Percentiles rank a stretch among this genome's conserved stretches.
phyloP scores from a whole-genome alignment of 1,284 basidiomycete species.

The Puccinia horiana region DNA sequence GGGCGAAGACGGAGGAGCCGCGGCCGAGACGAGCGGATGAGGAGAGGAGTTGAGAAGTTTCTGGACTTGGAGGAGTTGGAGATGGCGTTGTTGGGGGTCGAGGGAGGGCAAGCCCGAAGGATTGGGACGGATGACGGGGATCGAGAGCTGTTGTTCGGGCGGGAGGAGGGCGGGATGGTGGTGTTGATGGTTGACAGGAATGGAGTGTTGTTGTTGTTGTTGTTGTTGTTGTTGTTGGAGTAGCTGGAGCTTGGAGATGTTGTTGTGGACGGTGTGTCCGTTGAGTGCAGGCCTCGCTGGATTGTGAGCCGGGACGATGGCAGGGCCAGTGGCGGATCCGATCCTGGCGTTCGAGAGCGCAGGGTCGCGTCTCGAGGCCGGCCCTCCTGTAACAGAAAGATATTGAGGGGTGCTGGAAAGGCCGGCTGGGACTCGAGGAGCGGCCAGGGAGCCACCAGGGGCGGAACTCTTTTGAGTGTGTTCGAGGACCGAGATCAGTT shows the following conservation, averaged over 20 bases:
- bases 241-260: conserved; percentile 7
- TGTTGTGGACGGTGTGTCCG: conserved; percentile 3
- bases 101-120: no score
- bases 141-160: background rate
- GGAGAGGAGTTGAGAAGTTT: background rate
- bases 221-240: conserved; percentile 11
- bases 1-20: background rate
- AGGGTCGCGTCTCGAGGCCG: background rate
- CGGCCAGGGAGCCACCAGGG: background rate
- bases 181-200: background rate
- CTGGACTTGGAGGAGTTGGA: background rate
- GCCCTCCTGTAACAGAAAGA: background rate
- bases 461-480: background rate
- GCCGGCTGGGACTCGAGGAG: background rate
- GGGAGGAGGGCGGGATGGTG: background rate
- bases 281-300: background rate
- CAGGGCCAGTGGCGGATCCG: background rate
- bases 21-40: background rate
- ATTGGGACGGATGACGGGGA: background rate
- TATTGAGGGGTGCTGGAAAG: background rate
- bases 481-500: conserved; percentile 13
- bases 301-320: background rate
- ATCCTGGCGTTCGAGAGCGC: background rate
- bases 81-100: conserved; percentile 5
- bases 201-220: background rate